These are phyloP conservation scores for Tagetes patula DNA, from an alignment of 129 eudicot species.

Conservation along the genomic window DNA sequence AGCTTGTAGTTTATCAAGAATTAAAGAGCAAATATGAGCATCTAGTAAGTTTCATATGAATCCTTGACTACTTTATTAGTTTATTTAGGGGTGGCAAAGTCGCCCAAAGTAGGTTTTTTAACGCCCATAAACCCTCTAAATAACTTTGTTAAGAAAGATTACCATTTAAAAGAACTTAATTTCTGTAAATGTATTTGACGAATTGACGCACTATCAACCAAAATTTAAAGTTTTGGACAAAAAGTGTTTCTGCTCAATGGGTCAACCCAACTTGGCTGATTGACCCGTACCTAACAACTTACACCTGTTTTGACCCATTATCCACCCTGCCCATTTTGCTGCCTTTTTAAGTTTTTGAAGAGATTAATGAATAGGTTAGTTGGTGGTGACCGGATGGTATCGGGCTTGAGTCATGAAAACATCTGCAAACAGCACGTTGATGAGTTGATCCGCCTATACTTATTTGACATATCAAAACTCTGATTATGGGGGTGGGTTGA, in stretches of 20 bases:
- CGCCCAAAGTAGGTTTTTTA: not conserved
- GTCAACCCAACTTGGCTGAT: not conserved
- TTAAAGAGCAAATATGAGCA: constrained; percentile 51
- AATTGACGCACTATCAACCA: no score
- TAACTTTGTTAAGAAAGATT: not conserved
- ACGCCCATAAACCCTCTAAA: not conserved
- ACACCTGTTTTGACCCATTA: no score
- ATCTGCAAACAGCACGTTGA: no score
- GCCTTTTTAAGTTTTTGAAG: no score
- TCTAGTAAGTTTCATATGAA: constrained; percentile 44
- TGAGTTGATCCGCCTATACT: no score
- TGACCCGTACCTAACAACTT: not conserved
- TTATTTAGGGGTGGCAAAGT: not conserved
- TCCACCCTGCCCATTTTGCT: no score
- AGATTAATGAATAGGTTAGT: no score
- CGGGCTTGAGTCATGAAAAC: no score
- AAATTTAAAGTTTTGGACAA: not conserved
- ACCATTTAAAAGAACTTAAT: no score
- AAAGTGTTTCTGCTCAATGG: not conserved
- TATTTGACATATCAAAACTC: no score
- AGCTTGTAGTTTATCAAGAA: constrained; percentile 56
- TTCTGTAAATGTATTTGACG: no score
- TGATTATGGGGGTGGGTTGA: not conserved
- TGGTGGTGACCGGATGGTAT: no score
- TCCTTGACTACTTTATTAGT: constrained; percentile 5